These are phyloP conservation scores for Casuarina glauca DNA, from an alignment of 306 rosid species.

Conservation along the genomic window DNA sequence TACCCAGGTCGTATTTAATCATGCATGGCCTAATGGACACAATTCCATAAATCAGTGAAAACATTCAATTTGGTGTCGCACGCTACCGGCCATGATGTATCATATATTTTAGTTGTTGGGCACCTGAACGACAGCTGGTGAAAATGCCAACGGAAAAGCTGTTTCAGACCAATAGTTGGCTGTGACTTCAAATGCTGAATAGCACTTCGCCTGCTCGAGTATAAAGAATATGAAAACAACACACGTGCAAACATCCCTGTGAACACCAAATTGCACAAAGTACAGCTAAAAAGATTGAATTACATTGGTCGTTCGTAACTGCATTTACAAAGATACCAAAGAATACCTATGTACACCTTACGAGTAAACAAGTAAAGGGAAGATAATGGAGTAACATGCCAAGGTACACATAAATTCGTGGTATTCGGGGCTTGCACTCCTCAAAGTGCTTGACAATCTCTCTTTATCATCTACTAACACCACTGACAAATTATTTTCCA, in stretches of 20 bases:
- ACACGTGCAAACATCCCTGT: not conserved
- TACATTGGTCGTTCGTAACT: not conserved
- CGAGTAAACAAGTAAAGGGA: not conserved
- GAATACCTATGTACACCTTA: not conserved
- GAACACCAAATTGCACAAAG: not conserved
- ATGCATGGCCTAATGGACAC: not conserved
- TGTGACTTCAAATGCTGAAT: not conserved
- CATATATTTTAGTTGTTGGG: no score
- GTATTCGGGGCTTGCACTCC: conserved; percentile 3
- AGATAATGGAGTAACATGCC: not conserved
- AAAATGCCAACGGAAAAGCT: not conserved
- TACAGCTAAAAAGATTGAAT: conserved; percentile 7
- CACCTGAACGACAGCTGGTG: no score
- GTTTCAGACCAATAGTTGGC: not conserved
- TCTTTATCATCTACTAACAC: not conserved
- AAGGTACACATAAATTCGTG: not conserved
- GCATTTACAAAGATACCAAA: conserved; percentile 31
- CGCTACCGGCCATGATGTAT: no score
- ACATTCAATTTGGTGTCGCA: not conserved
- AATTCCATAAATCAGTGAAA: not conserved
- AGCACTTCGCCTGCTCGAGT: no score
- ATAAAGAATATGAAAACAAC: no score
- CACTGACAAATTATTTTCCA: not conserved
- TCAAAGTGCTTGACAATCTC: not conserved
- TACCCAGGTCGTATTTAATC: not conserved